phyloP scores from a whole-genome alignment of 2,329 filamentous ascomycete species.

The Canariomyces notabilis region DNA sequence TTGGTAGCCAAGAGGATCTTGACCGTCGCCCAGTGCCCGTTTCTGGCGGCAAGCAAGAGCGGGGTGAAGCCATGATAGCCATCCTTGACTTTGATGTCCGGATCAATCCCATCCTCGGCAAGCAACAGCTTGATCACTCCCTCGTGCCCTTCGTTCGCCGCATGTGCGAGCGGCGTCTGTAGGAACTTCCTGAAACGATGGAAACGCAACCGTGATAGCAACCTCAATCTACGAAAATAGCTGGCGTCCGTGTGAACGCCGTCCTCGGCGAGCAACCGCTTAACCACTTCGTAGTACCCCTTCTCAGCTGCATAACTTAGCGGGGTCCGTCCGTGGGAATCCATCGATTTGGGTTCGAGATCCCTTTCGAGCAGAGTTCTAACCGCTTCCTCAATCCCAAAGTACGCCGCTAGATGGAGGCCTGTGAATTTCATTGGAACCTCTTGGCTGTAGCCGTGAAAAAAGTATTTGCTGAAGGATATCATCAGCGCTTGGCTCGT shows the following conservation, averaged over 20 bases:
- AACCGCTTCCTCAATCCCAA: conserved; percentile 14
- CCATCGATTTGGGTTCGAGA: not conserved
- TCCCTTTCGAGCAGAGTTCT: not conserved
- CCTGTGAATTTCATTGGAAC: conserved; percentile 1
- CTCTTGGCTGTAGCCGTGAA: not conserved
- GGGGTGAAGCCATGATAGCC: not conserved
- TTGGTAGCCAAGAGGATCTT: no score
- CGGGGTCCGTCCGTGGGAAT: not conserved
- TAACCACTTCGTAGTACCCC: not conserved
- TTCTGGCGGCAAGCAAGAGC: not conserved
- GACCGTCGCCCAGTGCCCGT: no score
- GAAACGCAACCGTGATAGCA: no score
- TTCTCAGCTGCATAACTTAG: not conserved
- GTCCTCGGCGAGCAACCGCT: not conserved
- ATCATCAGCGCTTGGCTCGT: conserved; percentile 21
- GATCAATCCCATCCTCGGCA: conserved; percentile 3
- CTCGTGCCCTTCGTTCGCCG: not conserved
- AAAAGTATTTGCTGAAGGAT: not conserved
- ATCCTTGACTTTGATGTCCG: conserved; percentile 1
- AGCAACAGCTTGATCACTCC: not conserved
- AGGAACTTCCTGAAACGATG: no score
- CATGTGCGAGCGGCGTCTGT: not conserved
- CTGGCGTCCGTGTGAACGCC: conserved; percentile 4
- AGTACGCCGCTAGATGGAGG: conserved; percentile 16
- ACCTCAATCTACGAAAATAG: no score